Conservation (phyloP, 2,329 filamentous ascomycete genomes). For the Aspergillus pseudoglaucus region DNA sequence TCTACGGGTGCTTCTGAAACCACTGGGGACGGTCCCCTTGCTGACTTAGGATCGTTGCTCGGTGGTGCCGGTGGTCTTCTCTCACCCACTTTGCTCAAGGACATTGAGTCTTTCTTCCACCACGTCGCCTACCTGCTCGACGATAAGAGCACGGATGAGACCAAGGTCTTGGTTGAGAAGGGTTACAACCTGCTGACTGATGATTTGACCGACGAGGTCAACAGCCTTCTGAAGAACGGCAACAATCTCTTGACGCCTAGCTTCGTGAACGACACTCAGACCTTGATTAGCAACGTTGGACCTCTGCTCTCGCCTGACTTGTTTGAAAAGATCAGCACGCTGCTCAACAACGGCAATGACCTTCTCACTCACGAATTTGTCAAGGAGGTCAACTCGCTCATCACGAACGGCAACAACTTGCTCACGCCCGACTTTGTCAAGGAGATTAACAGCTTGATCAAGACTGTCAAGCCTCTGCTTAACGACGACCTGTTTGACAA, state of each 20-base stretch:
- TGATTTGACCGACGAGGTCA: neutral
- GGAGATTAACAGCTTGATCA: conserved; percentile 9
- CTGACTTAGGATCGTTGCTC: conserved; percentile 29
- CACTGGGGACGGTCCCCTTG: conserved; percentile 4
- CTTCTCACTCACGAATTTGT: conserved; percentile 14
- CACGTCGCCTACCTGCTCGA: conserved; percentile 28
- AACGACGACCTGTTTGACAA: conserved; percentile 21
- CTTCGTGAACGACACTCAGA: conserved; percentile 2
- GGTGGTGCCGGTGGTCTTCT: conserved; percentile 20
- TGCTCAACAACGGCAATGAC: conserved; percentile 4
- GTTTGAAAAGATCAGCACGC: conserved; percentile 1
- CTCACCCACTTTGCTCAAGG: conserved; percentile 21
- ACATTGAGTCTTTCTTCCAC: conserved; percentile 29
- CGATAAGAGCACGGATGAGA: conserved; percentile 24
- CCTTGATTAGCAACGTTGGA: conserved; percentile 1
- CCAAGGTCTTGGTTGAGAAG: conserved; percentile 21
- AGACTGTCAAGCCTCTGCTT: conserved; percentile 15
- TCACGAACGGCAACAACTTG: conserved; percentile 12
- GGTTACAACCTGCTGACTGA: conserved; percentile 14
- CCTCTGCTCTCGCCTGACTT: conserved; percentile 2
- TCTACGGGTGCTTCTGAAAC: conserved; percentile 2
- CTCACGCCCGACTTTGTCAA: conserved; percentile 12
- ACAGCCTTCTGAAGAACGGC: conserved; percentile 6
- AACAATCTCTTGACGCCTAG: conserved; percentile 4
- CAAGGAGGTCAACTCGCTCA: conserved; percentile 12